Base-by-base conservation (phyloP, 1,284 basidiomycete genomes). In the Bondarzewia mesenterica region DNA sequence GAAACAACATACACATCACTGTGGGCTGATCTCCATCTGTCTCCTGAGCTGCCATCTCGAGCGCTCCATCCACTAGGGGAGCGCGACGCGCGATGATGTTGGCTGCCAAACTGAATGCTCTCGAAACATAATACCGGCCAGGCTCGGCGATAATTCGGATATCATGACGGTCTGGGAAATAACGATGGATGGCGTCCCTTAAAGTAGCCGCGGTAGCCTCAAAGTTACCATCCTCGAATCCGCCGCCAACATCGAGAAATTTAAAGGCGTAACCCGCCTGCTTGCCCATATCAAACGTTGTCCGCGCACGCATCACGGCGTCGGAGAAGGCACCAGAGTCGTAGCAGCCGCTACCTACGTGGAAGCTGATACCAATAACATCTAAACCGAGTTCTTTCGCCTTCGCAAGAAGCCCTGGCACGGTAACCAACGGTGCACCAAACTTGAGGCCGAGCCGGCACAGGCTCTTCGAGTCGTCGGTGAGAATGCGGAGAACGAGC, bases 391-490 rank as follows among this genome's bases (percentile, higher is more conserved):
- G 77, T 61, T 89, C 82, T 56, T 75, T 77, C 0, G 95, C 96
- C 58, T 85, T 88, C 15, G 74, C 68, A 41, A 99, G 75, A 22
- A 99, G 76, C 6, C 74, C 76, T 2, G 89, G 89, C 21, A 97
- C 93, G 14, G 82, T 78, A 29, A 74, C 75, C 27, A 99, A 76
- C 1, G 93, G 85, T 0, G 95, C 93, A n/a, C 96, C 96, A 57
- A 95, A 99, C 70, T 99, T 99, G 67, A 93, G 82, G 3, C 94
- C 93, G 41, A 99, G 83, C 36, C 90, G 85, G 66, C 94, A 98
- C 14, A 96, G 72, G 54, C 86, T 90, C 72, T 93, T 96, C 43
- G 90, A 92, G 67, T 99, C 96, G 68, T 99, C 96, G 16, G 94
- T 94, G 42, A 99, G 75, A 64, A 99, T 98, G 53, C 95, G 90